Evolutionary conservation across 768 basidiomycete species (phyloP).

Genomic region (Macrocybe gigantea): DNA sequence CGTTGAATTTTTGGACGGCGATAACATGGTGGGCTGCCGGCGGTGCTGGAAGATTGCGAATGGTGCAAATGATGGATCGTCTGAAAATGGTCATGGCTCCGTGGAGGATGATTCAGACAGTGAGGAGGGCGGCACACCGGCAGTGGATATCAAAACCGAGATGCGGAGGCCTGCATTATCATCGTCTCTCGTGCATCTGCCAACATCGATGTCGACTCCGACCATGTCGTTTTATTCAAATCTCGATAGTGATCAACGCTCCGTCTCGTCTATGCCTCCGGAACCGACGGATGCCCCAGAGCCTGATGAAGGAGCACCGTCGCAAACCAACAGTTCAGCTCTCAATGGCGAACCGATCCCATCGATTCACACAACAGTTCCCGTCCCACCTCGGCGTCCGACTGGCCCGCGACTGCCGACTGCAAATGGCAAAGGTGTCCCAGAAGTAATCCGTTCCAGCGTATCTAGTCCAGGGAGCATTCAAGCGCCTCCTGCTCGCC

Average conservation of each 20-base stretch:
- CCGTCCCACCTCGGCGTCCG: no score
- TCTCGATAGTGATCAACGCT: slow-evolving; percentile 21
- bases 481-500: slow-evolving; percentile 5
- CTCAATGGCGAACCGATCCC: no score
- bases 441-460: neutral
- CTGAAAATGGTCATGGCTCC: slow-evolving; percentile 25
- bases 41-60: slow-evolving; percentile 92
- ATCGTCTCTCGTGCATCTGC: slow-evolving; percentile 19
- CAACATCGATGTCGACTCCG: slow-evolving; percentile 36
- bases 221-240: slow-evolving; percentile 28
- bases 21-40: slow-evolving; percentile 91
- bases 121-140: slow-evolving; percentile 2
- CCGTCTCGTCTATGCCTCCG: slow-evolving; percentile 35
- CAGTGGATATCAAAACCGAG: no score
- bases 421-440: neutral
- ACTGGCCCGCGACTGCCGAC: no score
- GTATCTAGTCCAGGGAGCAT: slow-evolving; percentile 4
- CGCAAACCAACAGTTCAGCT: neutral
- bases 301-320: slow-evolving; percentile 1
- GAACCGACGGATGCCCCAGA: slow-evolving; percentile 7
- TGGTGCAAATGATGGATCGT: slow-evolving; percentile 41
- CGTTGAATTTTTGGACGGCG: slow-evolving; percentile 90
- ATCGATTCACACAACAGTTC: no score
- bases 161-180: slow-evolving; percentile 3
- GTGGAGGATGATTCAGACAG: slow-evolving; percentile 17